Evolutionary conservation across 2,329 filamentous ascomycete species (phyloP).

Genomic region (Acrodontium crateriforme): DNA sequence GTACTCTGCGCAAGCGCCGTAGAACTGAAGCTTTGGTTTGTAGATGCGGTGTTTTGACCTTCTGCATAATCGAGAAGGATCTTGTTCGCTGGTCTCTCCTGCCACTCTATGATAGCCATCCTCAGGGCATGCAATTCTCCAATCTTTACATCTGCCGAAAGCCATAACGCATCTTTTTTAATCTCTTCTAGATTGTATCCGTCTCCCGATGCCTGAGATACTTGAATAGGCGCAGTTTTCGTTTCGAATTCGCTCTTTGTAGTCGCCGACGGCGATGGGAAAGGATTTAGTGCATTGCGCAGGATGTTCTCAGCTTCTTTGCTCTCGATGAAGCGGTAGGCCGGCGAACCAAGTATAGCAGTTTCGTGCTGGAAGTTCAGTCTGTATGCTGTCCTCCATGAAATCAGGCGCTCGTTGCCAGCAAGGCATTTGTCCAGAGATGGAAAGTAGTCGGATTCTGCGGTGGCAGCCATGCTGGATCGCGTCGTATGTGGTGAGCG

Average conservation of each 20-base stretch:
- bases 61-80: constrained; percentile 44
- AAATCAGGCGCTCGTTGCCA: constrained; percentile 67
- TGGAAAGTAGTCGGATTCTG: constrained; percentile 49
- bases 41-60: too few relatives aligned
- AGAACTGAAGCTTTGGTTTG: constrained; percentile 1
- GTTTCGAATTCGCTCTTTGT: constrained; percentile 65
- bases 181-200: constrained; percentile 63
- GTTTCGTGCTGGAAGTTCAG: constrained; percentile 15
- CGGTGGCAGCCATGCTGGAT: neutral
- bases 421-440: constrained; percentile 73
- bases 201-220: constrained; percentile 52
- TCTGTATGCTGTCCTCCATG: constrained; percentile 44
- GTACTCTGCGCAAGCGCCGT: constrained; percentile 6
- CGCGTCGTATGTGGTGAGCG: too few relatives aligned
- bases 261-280: constrained; percentile 45
- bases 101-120: constrained; percentile 69
- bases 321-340: constrained; percentile 59
- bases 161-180: constrained; percentile 74
- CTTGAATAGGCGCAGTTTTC: constrained; percentile 75
- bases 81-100: constrained; percentile 60
- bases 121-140: constrained; percentile 74
- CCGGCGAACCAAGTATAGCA: constrained; percentile 30
- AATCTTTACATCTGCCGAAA: constrained; percentile 63
- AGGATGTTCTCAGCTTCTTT: constrained; percentile 55
- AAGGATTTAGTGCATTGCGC: constrained; percentile 53